These are phyloP conservation scores for Trametes cinnabarina DNA, from an alignment of 768 basidiomycete genomes.

Conservation along the genomic window DNA sequence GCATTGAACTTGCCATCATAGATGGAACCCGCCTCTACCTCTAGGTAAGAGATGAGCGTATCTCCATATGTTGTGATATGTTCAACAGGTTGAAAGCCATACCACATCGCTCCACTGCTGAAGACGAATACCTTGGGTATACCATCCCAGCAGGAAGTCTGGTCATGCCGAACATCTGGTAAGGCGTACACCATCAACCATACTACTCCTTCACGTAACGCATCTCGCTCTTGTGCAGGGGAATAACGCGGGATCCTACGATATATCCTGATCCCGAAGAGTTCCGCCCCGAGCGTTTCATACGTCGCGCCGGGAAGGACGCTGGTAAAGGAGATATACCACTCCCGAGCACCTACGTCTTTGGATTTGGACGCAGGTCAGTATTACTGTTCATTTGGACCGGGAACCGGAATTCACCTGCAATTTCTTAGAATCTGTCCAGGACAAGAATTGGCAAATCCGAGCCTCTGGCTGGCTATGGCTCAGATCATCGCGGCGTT, in stretches of 20 bases:
- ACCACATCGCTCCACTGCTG: slow-evolving; percentile 19
- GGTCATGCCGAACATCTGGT: slow-evolving; percentile 25
- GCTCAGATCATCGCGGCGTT: slow-evolving; percentile 39
- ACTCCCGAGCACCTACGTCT: slow-evolving; percentile 12
- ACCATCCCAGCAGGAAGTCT: slow-evolving; percentile 27
- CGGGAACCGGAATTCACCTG: no score
- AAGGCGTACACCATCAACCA: no score
- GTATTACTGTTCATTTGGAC: no score
- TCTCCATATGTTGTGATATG: no score
- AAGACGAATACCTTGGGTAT: slow-evolving; percentile 29
- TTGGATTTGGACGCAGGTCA: slow-evolving; percentile 22
- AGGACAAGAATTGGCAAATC: slow-evolving; percentile 50
- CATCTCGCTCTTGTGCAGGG: no score
- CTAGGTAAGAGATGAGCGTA: slow-evolving; percentile 14
- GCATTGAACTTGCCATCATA: not conserved
- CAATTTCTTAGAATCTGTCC: slow-evolving; percentile 42
- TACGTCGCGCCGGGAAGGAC: not conserved
- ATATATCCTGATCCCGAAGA: slow-evolving; percentile 41
- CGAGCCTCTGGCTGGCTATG: slow-evolving; percentile 44
- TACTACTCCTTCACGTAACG: no score
- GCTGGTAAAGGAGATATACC: slow-evolving; percentile 40
- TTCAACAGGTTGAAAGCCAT: slow-evolving; percentile 8
- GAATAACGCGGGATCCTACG: slow-evolving; percentile 21
- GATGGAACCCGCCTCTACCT: slow-evolving; percentile 7
- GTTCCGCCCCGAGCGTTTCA: slow-evolving; percentile 46